Base-by-base conservation (phyloP, 2,329 filamentous ascomycete species). In the Lecanosticta acicola region DNA sequence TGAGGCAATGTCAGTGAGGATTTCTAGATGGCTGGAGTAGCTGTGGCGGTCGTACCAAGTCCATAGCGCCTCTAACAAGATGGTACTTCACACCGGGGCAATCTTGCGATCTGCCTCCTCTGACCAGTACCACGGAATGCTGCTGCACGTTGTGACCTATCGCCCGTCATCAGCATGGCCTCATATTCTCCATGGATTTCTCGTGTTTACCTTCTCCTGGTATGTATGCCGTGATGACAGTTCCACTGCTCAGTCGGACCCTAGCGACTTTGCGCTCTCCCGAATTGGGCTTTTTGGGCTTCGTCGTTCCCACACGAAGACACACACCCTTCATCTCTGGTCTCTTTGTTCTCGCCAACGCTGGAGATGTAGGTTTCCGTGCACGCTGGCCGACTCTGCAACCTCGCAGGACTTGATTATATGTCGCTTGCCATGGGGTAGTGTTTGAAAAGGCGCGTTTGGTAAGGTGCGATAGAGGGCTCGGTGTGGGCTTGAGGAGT, bases 201-300 rank as follows among this genome's bases (percentile, higher is more conserved):
- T 14, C 19, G 3, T 10, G 16, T 3, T 37, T 29, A 81, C 79
- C 91, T 79, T 97, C 91, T 42, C 93, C 93, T 26, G 90, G 89
- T 63, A 98, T 96, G 73, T 96, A 97, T 19, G 87, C 87, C 48
- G 88, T 95, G 53, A 98, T 77, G 48, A 94, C 79, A 64, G 83
- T 87, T 45, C 93, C 93, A 54, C 81, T 90, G 49, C 86, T 93
- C 65, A 98, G 74, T 58, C 90, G 78, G 16, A 98, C 84, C 75
- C 91, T 87, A 2, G 91, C 91, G 47, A 88, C 93, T 76, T 98
- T 98, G 54, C 93, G 78, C 76, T 97, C 89, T 45, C 90, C 93
- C 20, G 93, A 98, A 70, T 98, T 98, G 56, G 93, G 93, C 72
- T 98, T 98, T 82, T 98, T 98, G 46, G 93, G 93, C 63, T 93